phyloP scores from a whole-genome alignment of 2,329 filamentous ascomycete genomes.

The Teratosphaeria gauchensis region DNA sequence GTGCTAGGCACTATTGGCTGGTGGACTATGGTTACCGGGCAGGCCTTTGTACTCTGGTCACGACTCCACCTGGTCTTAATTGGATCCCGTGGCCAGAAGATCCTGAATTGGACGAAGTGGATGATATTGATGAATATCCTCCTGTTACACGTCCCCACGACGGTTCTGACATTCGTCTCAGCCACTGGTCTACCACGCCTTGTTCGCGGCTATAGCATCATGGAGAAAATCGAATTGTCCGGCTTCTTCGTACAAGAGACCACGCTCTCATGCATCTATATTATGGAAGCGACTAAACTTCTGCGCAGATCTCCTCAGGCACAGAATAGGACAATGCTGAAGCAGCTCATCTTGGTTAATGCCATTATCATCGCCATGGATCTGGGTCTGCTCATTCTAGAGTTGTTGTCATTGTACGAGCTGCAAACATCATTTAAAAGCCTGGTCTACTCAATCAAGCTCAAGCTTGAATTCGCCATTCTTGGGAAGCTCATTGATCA shows the following conservation, averaged over 20 bases:
- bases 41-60: neutral
- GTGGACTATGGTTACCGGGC: neutral
- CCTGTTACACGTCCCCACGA: neutral
- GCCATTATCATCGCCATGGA: slow-evolving; percentile 26
- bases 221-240: neutral
- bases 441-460: slow-evolving; percentile 17
- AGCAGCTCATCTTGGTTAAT: slow-evolving; percentile 27
- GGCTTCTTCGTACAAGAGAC: neutral
- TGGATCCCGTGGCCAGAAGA: neutral
- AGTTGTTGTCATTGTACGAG: slow-evolving; percentile 18
- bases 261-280: neutral
- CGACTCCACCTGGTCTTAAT: neutral
- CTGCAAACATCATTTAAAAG: slow-evolving; percentile 28
- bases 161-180: neutral
- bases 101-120: neutral
- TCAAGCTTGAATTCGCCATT: slow-evolving; percentile 14
- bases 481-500: slow-evolving; percentile 10
- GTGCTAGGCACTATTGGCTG: neutral
- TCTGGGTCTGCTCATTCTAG: slow-evolving; percentile 22
- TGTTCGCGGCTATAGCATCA: neutral
- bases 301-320: neutral
- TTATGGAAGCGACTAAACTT: neutral
- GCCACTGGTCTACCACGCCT: neutral
- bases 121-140: neutral
- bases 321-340: slow-evolving; percentile 6